Evolutionary conservation across 768 basidiomycete species (phyloP).

Genomic region (Tephrocybe sp.): DNA sequence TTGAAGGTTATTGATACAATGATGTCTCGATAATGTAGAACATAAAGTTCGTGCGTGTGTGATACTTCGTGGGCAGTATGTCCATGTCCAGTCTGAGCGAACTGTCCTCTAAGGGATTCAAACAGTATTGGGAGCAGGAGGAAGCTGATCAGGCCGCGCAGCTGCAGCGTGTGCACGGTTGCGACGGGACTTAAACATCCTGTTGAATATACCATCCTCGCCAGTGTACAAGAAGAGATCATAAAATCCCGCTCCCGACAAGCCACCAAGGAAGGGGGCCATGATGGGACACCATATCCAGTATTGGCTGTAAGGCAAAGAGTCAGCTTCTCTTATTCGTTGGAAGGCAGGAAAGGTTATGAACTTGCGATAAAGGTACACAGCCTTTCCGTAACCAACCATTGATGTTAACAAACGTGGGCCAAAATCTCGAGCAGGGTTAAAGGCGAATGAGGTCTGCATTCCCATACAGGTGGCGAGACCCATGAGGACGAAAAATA

Average conservation of each 20-base stretch:
- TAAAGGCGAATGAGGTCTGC: conserved; percentile 50
- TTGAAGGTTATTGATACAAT: too few relatives aligned
- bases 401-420: conserved; percentile 65
- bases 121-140: conserved; percentile 13
- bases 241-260: conserved; percentile 51
- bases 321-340: neutral
- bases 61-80: too few relatives aligned
- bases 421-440: conserved; percentile 45
- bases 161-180: conserved; percentile 19
- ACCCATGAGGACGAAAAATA: conserved; percentile 57
- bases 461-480: conserved; percentile 57
- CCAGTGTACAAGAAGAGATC: conserved; percentile 60
- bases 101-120: neutral
- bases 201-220: conserved; percentile 50
- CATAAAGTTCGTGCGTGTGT: too few relatives aligned
- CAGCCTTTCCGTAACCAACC: conserved; percentile 59
- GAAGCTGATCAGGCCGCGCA: conserved; percentile 8
- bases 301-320: conserved; percentile 47
- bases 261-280: conserved; percentile 55
- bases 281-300: conserved; percentile 72
- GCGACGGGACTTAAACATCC: neutral
- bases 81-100: too few relatives aligned
- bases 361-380: conserved; percentile 37
- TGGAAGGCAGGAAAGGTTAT: conserved; percentile 12
- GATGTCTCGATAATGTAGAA: too few relatives aligned